phyloP scores from a whole-genome alignment of 2,329 filamentous ascomycete species.

The Neocucurbitaria cava region DNA sequence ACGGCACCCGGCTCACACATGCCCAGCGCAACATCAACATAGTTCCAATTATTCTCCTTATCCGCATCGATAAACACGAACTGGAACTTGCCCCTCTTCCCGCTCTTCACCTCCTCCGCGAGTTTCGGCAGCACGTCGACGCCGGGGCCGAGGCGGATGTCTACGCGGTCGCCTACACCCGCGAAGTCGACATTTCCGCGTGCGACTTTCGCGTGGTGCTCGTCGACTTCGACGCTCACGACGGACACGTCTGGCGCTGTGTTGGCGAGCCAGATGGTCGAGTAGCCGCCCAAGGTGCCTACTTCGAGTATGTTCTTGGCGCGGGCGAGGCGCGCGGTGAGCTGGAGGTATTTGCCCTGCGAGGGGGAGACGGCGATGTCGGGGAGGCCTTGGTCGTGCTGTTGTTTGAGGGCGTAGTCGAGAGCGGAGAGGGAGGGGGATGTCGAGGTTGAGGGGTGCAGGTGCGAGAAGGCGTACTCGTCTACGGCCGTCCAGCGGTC shows the following conservation, averaged over 20 bases:
- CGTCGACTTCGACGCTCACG: constrained; percentile 60
- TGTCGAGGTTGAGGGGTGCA: constrained; percentile 37
- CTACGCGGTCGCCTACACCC: constrained; percentile 52
- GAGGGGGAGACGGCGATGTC: constrained; percentile 45
- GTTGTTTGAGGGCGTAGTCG: constrained; percentile 27
- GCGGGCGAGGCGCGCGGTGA: constrained; percentile 37
- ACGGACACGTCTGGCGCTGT: constrained; percentile 49
- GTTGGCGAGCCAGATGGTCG: constrained; percentile 60
- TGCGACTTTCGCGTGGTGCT: constrained; percentile 56
- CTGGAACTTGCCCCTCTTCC: constrained; percentile 53
- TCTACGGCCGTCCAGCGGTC: constrained; percentile 51
- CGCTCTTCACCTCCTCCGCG: constrained; percentile 48
- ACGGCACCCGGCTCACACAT: constrained; percentile 51
- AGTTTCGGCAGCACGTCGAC: constrained; percentile 54
- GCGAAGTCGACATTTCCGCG: constrained; percentile 53
- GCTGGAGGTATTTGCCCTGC: constrained; percentile 45
- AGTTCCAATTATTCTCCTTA: constrained; percentile 58
- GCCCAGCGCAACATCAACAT: constrained; percentile 56
- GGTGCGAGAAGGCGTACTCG: constrained; percentile 42
- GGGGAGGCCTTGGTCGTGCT: constrained; percentile 34
- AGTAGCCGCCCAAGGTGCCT: constrained; percentile 63
- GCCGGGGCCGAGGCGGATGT: constrained; percentile 56
- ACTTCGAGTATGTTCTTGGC: constrained; percentile 57
- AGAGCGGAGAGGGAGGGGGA: constrained; percentile 36
- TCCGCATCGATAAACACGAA: constrained; percentile 63